Evolutionary conservation across 345 rosid genomes (phyloP).

Genomic region (Citrus australasica): DNA sequence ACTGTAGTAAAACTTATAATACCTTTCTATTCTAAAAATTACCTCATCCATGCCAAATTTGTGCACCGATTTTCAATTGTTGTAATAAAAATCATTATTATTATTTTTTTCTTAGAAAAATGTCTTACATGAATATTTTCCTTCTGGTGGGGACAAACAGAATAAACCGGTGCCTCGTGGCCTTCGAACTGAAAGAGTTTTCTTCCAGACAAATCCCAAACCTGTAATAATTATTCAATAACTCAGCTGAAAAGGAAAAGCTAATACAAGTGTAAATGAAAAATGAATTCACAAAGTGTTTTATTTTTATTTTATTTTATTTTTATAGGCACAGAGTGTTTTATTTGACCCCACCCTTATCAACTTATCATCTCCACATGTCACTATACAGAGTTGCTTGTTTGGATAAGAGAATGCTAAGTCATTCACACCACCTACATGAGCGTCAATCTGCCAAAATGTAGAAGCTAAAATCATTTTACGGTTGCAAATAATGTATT

Average conservation of each 20-base stretch:
- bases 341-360: conserved; percentile 22
- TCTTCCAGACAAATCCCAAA: conserved; percentile 36
- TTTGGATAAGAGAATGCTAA: conserved; percentile 32
- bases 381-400: conserved; percentile 28
- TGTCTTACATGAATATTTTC: conserved; percentile 35
- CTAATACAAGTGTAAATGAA: neutral
- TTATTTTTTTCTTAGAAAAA: neutral
- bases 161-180: conserved; percentile 40
- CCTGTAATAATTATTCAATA: conserved; percentile 18
- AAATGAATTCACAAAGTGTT: neutral
- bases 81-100: too few relatives aligned
- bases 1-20: neutral
- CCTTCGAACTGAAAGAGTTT: conserved; percentile 36
- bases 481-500: neutral
- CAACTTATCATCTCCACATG: conserved; percentile 35
- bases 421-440: conserved; percentile 37
- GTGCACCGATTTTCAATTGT: neutral
- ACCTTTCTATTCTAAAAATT: neutral
- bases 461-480: conserved; percentile 14
- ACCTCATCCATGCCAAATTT: neutral
- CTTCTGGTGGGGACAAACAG: conserved; percentile 37
- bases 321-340: neutral
- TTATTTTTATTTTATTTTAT: neutral
- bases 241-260: neutral
- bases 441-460: conserved; percentile 30